Base-by-base conservation (phyloP, 345 rosid genomes). In the Trapa bicornis region DNA sequence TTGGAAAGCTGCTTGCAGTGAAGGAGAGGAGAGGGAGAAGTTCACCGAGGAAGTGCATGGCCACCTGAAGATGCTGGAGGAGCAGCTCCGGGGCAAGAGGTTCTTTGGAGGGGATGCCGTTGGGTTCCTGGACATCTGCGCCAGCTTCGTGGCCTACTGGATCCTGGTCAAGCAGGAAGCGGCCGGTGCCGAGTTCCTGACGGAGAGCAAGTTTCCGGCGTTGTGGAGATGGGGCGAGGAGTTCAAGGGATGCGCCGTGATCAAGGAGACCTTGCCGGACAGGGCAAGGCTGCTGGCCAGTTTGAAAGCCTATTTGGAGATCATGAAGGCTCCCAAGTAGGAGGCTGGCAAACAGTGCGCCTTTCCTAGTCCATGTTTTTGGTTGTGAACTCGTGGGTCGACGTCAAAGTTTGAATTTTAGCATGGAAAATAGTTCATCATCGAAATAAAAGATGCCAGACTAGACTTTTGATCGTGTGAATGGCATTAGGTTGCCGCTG, bases 61-160 rank as follows among this genome's bases (percentile, higher is more conserved):
- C 7, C 39, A 17, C 63, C 56, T 72, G 35, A 48, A 42, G 47
- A 47, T 47, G 9, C 68, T 63, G 6, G 75, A 72, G 11, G 65
- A 64, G 4, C 66, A 67, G 64, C 66, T 72, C 36, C 42, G 52
- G 62, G 67, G 38, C n/a, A 68, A 53, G 67, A 68, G 42, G 62
- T 72, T 72, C 66, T 72, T 72, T n/a, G 71, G 75, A 41, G 71
- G 71, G n/a, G 74, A 65, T n/a, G 37, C 9, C 17, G 38, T 71
- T 10, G 67, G 71, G 22, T 58, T 67, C 37, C 38, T 72, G 64
- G 75, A 72, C 52, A 67, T 72, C 22, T 61, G 41, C 37, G 71
- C 67, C 36, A 37, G 52, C 67, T 54, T 61, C 64, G 37, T 72
- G 0, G 50, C 41, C 13, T 42, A 16, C n/a, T 67, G 75, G 75